Evolutionary conservation across 2,329 filamentous ascomycete genomes (phyloP), one percentile per base, ranked within the genome.

Genomic region (Fonsecaea nubica): DNA sequence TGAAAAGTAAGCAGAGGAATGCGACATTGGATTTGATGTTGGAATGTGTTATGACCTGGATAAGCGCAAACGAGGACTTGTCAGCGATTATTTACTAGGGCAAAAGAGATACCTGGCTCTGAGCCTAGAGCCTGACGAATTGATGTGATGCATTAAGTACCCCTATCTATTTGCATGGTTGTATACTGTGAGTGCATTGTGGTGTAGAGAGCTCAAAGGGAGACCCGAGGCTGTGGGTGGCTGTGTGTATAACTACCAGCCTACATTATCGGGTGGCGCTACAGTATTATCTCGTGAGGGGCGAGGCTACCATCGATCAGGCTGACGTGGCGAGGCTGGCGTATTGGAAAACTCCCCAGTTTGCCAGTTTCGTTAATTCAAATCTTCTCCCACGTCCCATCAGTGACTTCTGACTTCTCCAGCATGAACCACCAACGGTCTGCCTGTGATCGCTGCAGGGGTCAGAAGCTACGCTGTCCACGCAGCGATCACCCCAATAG

Each of bases 391-490:
- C 45, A 50, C 4, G 18, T 4, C 1, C 13, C 21, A 25, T 33
- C 32, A 55, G 30, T 36, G 32, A 9, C 33, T 7, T 55, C 53
- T 36, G 32, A 9, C 33, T 7, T 55, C 53, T 55, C n/a, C 30
- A 10, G 18, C 12, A 55, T 55, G 53, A n/a, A 35, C 36, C 62
- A 64, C 7, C 40, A 65, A 55, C 45, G 63, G 33, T 65, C 63
- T 4, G 57, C 63, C 21, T 65, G 63, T 61, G 63, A 65, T 45
- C 63, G 57, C 32, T 65, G 63, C 58, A 65, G 58, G 60, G 42
- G 45, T 35, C 63, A 65, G 50, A 65, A 65, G 50, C 56, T 65
- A 18, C 63, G 63, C 25, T 65, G 63, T 55, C 42, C 50, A 25
- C 57, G 63, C n/a, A 54, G 21, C 21, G 45, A 60, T 30, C 36